phyloP scores from a whole-genome alignment of 805 yeast genomes.

The Candida yuanshanica region DNA sequence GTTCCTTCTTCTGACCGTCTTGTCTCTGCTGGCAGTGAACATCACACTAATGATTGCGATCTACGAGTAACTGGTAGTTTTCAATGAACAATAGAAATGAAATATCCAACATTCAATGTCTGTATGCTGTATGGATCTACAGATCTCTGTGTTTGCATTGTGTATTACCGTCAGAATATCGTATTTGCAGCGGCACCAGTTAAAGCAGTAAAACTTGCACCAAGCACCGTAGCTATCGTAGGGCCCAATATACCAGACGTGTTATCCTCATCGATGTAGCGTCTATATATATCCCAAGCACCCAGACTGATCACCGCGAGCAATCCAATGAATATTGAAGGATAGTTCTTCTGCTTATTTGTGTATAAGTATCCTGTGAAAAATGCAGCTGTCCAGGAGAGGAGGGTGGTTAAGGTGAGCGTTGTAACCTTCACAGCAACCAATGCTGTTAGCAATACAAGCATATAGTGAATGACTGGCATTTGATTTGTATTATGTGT shows the following conservation, averaged over 20 bases:
- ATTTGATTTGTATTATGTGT: no score
- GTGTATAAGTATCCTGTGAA: neutral
- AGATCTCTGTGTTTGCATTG: no score
- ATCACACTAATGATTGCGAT: neutral
- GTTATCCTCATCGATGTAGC: neutral
- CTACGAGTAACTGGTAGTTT: no score
- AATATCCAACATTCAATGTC: no score
- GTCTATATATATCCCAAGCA: neutral
- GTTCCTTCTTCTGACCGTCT: constrained; percentile 1
- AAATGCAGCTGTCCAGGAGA: neutral
- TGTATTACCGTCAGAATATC: constrained; percentile 8
- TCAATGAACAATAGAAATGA: no score
- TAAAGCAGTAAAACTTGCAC: neutral
- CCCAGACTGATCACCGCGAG: neutral
- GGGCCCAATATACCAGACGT: neutral
- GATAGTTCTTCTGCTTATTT: neutral
- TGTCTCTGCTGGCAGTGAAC: constrained; percentile 3
- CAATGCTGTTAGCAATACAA: neutral
- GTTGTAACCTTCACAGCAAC: neutral
- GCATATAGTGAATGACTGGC: neutral
- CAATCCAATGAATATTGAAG: neutral
- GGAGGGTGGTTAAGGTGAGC: neutral
- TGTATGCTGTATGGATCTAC: no score
- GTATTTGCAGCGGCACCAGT: neutral
- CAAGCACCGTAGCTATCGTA: neutral